phyloP scores from a whole-genome alignment of 495 filamentous ascomycete genomes.

The Penicillium simplicissimum region DNA sequence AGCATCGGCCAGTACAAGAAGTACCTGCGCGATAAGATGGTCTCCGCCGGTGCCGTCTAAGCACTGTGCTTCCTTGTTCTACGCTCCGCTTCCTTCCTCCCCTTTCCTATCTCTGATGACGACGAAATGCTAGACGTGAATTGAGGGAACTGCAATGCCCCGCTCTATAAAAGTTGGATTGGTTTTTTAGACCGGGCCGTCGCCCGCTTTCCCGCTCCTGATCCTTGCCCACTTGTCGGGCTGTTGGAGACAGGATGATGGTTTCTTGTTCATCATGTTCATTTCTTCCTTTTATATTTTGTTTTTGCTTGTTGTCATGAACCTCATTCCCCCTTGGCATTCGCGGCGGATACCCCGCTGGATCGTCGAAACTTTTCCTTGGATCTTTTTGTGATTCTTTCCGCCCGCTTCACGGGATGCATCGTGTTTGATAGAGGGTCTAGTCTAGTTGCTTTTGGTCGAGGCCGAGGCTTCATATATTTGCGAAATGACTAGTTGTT shows the following conservation, averaged over 20 bases:
- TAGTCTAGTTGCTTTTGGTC: slow-evolving; percentile 11
- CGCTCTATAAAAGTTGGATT: slow-evolving; percentile 10
- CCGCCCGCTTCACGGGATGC: slow-evolving; percentile 12
- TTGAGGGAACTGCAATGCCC: slow-evolving; percentile 31
- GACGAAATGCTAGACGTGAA: slow-evolving; percentile 51
- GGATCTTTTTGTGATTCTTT: slow-evolving; percentile 12
- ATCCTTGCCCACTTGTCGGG: neutral
- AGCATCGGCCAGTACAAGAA: slow-evolving; percentile 95
- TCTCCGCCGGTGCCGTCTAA: slow-evolving; percentile 52
- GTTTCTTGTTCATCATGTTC: slow-evolving; percentile 7
- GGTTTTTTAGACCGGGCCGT: slow-evolving; percentile 7
- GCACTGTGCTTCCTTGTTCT: slow-evolving; percentile 3
- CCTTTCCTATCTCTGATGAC: slow-evolving; percentile 30
- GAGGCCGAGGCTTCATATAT: slow-evolving; percentile 5
- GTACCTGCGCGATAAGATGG: slow-evolving; percentile 98
- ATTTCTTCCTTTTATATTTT: neutral
- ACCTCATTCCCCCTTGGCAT: slow-evolving; percentile 13
- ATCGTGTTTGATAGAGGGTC: slow-evolving; percentile 25
- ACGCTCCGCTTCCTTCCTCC: slow-evolving; percentile 9
- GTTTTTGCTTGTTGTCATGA: slow-evolving; percentile 9
- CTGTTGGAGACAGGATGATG: slow-evolving; percentile 1
- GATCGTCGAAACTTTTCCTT: slow-evolving; percentile 13
- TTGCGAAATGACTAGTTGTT: slow-evolving; percentile 16
- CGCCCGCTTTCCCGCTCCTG: slow-evolving; percentile 4
- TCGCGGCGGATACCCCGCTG: slow-evolving; percentile 1